Evolutionary conservation across 768 basidiomycete genomes (phyloP).

Genomic region (Crucibulum laeve): DNA sequence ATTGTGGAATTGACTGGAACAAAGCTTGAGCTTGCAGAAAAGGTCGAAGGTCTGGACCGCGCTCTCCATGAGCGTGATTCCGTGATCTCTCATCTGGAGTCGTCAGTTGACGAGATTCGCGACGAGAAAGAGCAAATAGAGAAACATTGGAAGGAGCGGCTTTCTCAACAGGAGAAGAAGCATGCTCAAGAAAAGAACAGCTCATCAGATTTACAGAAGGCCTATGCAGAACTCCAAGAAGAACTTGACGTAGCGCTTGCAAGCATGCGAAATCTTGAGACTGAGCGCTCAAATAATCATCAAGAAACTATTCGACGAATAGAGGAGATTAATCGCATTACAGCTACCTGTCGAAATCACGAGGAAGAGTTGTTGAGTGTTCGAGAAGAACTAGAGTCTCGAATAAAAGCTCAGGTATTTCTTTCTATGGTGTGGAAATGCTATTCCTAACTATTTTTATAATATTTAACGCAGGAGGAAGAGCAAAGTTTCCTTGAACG

Average conservation of each 20-base stretch:
- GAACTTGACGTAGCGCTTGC: conserved; percentile 53
- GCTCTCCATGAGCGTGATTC: conserved; percentile 51
- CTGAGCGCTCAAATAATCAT: conserved; percentile 57
- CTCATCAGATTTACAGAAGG: conserved; percentile 56
- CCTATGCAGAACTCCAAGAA: conserved; percentile 56
- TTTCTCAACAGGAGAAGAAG: conserved; percentile 50
- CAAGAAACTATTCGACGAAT: conserved; percentile 50
- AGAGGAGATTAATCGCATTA: conserved; percentile 57
- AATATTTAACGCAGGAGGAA: conserved; percentile 41
- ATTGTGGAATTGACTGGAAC: conserved; percentile 74
- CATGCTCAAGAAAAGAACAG: conserved; percentile 41
- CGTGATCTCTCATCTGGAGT: conserved; percentile 59
- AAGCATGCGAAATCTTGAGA: conserved; percentile 55
- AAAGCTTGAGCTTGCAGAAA: conserved; percentile 67
- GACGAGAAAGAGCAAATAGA: conserved; percentile 45
- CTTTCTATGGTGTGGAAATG: too few relatives aligned
- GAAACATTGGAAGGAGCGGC: conserved; percentile 37
- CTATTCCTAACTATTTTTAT: conserved; percentile 1
- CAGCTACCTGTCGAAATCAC: conserved; percentile 36
- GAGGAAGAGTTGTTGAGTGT: conserved; percentile 50
- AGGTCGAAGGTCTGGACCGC: conserved; percentile 51
- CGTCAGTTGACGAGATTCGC: conserved; percentile 48
- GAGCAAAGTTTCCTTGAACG: conserved; percentile 58
- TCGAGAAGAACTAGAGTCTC: conserved; percentile 48
- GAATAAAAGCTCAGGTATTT: conserved; percentile 31